phyloP scores from a whole-genome alignment of 2,329 filamentous ascomycete genomes.

The Pezicula rhizophila region DNA sequence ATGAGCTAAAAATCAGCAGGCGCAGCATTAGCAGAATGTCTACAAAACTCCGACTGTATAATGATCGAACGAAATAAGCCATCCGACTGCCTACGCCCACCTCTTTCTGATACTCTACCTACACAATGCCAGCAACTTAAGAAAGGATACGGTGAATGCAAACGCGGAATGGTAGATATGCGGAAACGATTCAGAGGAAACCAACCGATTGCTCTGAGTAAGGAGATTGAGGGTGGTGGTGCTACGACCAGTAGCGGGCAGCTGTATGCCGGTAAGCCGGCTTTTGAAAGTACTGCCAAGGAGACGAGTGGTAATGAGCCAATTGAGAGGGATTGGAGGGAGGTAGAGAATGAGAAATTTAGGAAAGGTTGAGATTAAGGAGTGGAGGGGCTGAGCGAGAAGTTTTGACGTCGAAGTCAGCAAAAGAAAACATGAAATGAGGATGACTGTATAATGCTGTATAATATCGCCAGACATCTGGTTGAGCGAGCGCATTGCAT shows the following conservation, averaged over 20 bases:
- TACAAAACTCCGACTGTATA: conserved; percentile 94
- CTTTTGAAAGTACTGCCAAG: conserved; percentile 58
- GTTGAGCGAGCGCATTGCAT: too few species aligned
- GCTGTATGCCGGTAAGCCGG: conserved; percentile 72
- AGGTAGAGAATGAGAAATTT: conserved; percentile 59
- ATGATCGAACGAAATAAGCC: conserved; percentile 85
- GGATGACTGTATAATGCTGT: too few species aligned
- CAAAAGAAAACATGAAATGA: neutral
- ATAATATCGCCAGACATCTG: too few species aligned
- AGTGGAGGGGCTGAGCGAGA: too few species aligned
- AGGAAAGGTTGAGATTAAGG: conserved; percentile 23
- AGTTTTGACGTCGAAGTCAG: neutral
- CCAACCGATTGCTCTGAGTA: conserved; percentile 65
- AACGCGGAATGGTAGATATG: conserved; percentile 96
- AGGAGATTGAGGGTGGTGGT: conserved; percentile 50
- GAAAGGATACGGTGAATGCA: conserved; percentile 90
- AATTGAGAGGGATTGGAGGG: conserved; percentile 54
- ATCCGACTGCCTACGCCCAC: conserved; percentile 79
- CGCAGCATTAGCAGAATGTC: conserved; percentile 85
- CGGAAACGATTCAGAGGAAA: conserved; percentile 96
- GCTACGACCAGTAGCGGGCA: conserved; percentile 42
- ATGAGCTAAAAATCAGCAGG: conserved; percentile 50
- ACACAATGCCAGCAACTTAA: conserved; percentile 87
- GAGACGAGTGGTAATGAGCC: conserved; percentile 63
- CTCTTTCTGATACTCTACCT: conserved; percentile 75